Conservation (phyloP, 2,329 filamentous ascomycete genomes). For the Sordariomycetes sp. region DNA sequence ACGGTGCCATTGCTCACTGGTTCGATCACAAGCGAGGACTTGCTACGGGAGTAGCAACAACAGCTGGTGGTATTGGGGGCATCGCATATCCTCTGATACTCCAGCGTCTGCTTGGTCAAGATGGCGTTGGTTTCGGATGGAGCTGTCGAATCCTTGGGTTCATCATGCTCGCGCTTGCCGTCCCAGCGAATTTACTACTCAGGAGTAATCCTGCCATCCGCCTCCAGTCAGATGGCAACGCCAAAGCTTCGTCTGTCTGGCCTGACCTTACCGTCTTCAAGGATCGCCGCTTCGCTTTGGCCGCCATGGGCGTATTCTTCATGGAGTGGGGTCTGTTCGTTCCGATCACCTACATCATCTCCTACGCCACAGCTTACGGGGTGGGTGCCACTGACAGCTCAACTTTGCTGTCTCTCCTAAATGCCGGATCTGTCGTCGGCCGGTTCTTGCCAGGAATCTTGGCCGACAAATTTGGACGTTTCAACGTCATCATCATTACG, state of each 20-base stretch:
- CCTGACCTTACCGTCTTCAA: constrained; percentile 6
- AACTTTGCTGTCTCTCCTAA: constrained; percentile 60
- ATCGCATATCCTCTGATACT: constrained; percentile 37
- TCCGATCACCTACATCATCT: constrained; percentile 48
- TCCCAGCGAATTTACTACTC: constrained; percentile 3
- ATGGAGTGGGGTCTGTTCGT: constrained; percentile 35
- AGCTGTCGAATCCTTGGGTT: constrained; percentile 18
- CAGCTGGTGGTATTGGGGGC: constrained; percentile 53
- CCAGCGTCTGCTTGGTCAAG: constrained; percentile 14
- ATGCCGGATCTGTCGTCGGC: constrained; percentile 58
- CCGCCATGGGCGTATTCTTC: constrained; percentile 17
- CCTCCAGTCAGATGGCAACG: neutral
- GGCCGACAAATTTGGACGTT: constrained; percentile 59
- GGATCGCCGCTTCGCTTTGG: constrained; percentile 1
- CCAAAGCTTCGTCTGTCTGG: neutral
- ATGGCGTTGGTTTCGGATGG: constrained; percentile 20
- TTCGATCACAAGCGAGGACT: constrained; percentile 55
- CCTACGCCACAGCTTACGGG: constrained; percentile 46
- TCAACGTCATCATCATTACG: constrained; percentile 54
- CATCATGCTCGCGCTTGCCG: constrained; percentile 2
- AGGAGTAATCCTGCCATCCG: neutral
- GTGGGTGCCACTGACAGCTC: constrained; percentile 36
- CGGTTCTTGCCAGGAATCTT: constrained; percentile 53
- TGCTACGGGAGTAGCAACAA: constrained; percentile 60
- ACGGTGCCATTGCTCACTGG: constrained; percentile 60